A percentile compares a stretch with the other conserved stretches of the same genome.
phyloP scores from a whole-genome alignment of 164 flowering plant species.

The Brasenia schreberi region DNA sequence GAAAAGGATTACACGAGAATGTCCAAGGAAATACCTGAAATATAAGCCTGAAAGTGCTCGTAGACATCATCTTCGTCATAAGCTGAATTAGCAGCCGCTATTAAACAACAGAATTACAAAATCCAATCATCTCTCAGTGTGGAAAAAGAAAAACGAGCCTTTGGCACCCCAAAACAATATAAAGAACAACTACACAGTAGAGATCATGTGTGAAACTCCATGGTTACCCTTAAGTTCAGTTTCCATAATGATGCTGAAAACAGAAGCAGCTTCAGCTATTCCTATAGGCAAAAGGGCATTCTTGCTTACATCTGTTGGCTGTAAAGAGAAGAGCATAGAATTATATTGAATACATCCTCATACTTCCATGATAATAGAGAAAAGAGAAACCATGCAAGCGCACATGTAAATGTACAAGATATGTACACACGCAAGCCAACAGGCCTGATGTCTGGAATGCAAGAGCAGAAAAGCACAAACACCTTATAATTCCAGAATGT shows the following conservation, averaged over 20 bases:
- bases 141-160: background rate
- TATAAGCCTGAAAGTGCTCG: constrained; percentile 58
- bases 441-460: too few relatives aligned
- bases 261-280: constrained; percentile 45
- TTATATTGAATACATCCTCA: background rate
- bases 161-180: background rate
- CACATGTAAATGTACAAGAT: too few relatives aligned
- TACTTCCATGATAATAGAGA: background rate
- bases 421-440: too few relatives aligned
- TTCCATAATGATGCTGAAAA: constrained; percentile 63
- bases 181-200: background rate
- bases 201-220: background rate
- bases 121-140: background rate
- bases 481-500: too few relatives aligned
- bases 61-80: constrained; percentile 49
- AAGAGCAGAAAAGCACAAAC: too few relatives aligned
- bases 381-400: background rate
- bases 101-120: constrained; percentile 8
- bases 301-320: constrained; percentile 39
- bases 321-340: constrained; percentile 8
- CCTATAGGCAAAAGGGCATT: constrained; percentile 56
- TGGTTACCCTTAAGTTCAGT: constrained; percentile 69
- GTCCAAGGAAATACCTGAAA: constrained; percentile 42
- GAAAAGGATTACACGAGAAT: background rate
- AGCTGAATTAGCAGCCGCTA: constrained; percentile 74